Conservation (phyloP, 768 basidiomycete species). For the Guyanaporus albipodus region DNA sequence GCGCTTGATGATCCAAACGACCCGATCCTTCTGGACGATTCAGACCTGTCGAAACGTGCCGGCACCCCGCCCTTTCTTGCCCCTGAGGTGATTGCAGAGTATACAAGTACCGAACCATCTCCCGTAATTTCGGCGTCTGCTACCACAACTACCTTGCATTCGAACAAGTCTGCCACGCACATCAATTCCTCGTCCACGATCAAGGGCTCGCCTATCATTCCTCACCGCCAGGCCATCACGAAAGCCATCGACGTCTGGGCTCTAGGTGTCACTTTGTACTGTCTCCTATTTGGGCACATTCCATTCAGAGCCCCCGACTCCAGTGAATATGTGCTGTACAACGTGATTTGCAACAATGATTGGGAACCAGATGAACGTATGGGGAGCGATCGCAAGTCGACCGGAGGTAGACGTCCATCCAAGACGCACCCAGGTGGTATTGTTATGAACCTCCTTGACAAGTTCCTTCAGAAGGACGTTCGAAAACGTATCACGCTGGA, state of each 20-base stretch:
- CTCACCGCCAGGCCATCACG: constrained; percentile 57
- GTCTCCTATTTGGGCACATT: constrained; percentile 82
- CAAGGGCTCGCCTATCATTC: constrained; percentile 21
- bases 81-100: constrained; percentile 86
- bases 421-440: constrained; percentile 50
- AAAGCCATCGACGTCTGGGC: constrained; percentile 99
- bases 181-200: constrained; percentile 30
- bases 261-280: constrained; percentile 92
- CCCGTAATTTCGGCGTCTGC: constrained; percentile 32
- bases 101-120: constrained; percentile 35
- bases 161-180: constrained; percentile 27
- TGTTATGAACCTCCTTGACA: constrained; percentile 68
- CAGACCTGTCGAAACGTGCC: constrained; percentile 84
- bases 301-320: constrained; percentile 64
- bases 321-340: constrained; percentile 75
- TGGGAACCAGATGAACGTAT: constrained; percentile 66
- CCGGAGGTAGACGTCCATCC: constrained; percentile 55
- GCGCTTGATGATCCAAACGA: constrained; percentile 48
- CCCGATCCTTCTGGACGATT: constrained; percentile 74
- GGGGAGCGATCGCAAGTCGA: constrained; percentile 64
- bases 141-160: constrained; percentile 30
- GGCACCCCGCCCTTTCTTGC: constrained; percentile 97
- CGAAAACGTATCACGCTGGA: constrained; percentile 70
- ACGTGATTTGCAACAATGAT: constrained; percentile 71
- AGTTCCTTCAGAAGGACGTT: constrained; percentile 78